Evolutionary conservation across 2,329 filamentous ascomycete genomes (phyloP), one percentile per base, ranked within the genome.

Genomic region (Trichophyton equinum): DNA sequence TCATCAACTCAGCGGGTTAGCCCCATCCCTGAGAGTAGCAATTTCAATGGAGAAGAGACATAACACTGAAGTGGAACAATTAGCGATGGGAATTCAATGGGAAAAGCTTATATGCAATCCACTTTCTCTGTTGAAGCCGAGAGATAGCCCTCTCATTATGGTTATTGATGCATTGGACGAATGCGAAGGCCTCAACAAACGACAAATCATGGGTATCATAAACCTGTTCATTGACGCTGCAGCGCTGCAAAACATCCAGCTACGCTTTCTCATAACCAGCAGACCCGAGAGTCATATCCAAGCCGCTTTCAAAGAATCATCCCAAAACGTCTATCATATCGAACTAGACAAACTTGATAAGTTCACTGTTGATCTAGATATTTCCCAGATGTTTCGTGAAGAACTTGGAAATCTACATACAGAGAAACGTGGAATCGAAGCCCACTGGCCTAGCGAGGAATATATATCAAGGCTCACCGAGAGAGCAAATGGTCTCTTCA

Each of bases 111-210:
- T 58, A 22, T 13, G 15, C 15, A n/a, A 15, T 15, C 57, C 57
- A 27, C 57, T 58, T 9, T 25, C 20, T 13, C 15, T 18, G 38
- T 44, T 44, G 8, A 42, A 9, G 3, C 13, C 18, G 6, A 20
- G 33, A 25, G 2, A 18, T 15, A 15, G 13, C 18, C 18, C 27
- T 20, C 20, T 61, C 3, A 57, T 65, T 1, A 59, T 69, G 0
- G 66, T 72, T 25, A 66, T 69, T 4, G 68, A 70, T 60, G 65
- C 67, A 0, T 51, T 71, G 11, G 69, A 74, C 58, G 68, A 72
- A 61, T 69, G 64, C 55, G 66, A 69, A 25, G 22, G 51, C 9
- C 38, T 42, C 11, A 63, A 67, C 42, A 27, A 65, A n/a, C 63
- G 69, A 27, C 58, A 70, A 1, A 11, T 60, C 25, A 30, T 57